Evolutionary conservation across 768 basidiomycete genomes (phyloP).

Genomic region (Serendipita indica): DNA sequence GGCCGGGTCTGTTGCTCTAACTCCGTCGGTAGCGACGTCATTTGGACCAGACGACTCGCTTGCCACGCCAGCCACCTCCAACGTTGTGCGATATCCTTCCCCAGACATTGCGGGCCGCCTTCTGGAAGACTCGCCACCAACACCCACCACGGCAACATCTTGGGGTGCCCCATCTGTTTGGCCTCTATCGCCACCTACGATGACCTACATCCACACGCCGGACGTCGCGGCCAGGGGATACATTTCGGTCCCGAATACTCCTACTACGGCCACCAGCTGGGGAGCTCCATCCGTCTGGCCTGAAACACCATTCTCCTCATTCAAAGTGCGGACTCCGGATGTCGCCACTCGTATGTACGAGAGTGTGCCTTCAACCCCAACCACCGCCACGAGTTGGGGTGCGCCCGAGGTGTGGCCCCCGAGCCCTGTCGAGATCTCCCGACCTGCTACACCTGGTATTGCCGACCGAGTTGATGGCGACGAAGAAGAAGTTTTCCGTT

Average conservation of each 20-base stretch:
- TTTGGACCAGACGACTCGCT: conserved; percentile 14
- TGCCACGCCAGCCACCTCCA: conserved; percentile 15
- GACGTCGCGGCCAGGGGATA: neutral
- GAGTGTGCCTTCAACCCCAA: conserved; percentile 30
- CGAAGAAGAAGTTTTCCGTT: conserved; percentile 9
- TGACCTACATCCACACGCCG: neutral
- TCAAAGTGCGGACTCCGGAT: conserved; percentile 27
- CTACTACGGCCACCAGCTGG: neutral
- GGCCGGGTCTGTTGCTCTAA: conserved; percentile 26
- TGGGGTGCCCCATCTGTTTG: conserved; percentile 30
- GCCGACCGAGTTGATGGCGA: conserved; percentile 26
- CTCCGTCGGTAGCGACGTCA: conserved; percentile 14
- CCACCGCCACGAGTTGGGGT: conserved; percentile 37
- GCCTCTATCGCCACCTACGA: conserved; percentile 14
- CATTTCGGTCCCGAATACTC: neutral
- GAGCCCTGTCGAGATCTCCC: conserved; percentile 23
- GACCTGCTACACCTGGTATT: conserved; percentile 29
- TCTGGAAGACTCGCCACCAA: conserved; percentile 29
- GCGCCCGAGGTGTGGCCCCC: conserved; percentile 31
- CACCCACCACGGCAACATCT: conserved; percentile 26
- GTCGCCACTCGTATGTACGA: conserved; percentile 25
- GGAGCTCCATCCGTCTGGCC: conserved; percentile 12
- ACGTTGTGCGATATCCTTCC: conserved; percentile 31
- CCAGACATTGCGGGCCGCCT: conserved; percentile 43
- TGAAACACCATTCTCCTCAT: conserved; percentile 20